phyloP scores from a whole-genome alignment of 257 asterid species.

The Knoxia roxburghii region DNA sequence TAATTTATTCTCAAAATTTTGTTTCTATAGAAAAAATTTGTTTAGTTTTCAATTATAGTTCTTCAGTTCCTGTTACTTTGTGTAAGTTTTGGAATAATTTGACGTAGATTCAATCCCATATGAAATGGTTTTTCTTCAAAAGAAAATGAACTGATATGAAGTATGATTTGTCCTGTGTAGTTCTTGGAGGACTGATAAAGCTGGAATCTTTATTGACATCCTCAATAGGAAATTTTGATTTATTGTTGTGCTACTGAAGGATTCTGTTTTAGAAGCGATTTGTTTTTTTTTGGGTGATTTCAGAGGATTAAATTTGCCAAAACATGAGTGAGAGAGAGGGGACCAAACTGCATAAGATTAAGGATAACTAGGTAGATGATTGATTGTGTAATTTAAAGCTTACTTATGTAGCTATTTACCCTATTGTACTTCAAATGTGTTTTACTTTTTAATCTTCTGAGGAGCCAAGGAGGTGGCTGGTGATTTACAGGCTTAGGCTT shows the following conservation, averaged over 20 bases:
- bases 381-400: neutral
- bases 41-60: neutral
- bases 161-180: neutral
- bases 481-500: no score
- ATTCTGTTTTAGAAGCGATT: no score
- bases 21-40: neutral
- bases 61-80: neutral
- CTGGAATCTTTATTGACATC: constrained; percentile 2
- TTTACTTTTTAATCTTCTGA: no score
- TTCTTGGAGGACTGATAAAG: constrained; percentile 1
- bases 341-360: neutral
- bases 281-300: no score
- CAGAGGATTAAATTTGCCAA: neutral
- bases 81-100: neutral
- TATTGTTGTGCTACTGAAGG: neutral
- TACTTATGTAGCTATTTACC: neutral
- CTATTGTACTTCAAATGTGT: no score
- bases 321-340: no score
- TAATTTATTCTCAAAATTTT: neutral
- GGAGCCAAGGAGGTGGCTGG: no score
- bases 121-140: no score
- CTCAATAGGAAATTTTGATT: neutral
- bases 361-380: neutral
- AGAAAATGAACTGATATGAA: neutral
- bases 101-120: neutral